Conservation (phyloP, 305 asterid genomes). For the Withania somnifera region DNA sequence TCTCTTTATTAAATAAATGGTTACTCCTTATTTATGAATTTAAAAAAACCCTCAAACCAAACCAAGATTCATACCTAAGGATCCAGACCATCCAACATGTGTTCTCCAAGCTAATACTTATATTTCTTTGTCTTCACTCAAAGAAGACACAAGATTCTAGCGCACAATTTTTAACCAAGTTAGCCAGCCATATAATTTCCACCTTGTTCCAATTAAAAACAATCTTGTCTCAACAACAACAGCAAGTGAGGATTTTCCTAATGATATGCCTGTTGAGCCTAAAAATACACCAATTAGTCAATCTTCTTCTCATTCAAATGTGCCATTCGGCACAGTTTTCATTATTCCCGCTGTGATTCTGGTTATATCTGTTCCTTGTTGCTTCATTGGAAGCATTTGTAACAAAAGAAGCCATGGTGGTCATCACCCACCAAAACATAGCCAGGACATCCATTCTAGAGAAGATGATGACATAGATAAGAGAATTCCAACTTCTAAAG, state of each 20-base stretch:
- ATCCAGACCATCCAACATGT: neutral
- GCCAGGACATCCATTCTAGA: neutral
- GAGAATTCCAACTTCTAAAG: neutral
- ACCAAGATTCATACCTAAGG: neutral
- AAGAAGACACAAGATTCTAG: neutral
- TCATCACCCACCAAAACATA: neutral
- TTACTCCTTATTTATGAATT: neutral
- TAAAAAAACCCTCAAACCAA: neutral
- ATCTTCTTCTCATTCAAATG: neutral
- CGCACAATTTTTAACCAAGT: neutral
- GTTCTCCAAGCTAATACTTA: neutral
- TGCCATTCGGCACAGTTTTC: neutral
- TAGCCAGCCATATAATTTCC: neutral
- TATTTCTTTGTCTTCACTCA: neutral
- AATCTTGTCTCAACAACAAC: neutral
- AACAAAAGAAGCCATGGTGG: neutral
- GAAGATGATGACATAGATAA: neutral
- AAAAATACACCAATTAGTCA: neutral
- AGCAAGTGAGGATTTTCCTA: neutral
- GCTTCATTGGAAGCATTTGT: neutral
- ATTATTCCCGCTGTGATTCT: neutral
- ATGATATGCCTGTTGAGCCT: neutral
- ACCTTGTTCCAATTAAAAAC: neutral
- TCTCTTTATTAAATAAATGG: neutral
- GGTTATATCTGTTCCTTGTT: neutral